Evolutionary conservation across 495 filamentous ascomycete species (phyloP), one percentile per base, ranked within the genome.

Genomic region (Neurospora intermedia): DNA sequence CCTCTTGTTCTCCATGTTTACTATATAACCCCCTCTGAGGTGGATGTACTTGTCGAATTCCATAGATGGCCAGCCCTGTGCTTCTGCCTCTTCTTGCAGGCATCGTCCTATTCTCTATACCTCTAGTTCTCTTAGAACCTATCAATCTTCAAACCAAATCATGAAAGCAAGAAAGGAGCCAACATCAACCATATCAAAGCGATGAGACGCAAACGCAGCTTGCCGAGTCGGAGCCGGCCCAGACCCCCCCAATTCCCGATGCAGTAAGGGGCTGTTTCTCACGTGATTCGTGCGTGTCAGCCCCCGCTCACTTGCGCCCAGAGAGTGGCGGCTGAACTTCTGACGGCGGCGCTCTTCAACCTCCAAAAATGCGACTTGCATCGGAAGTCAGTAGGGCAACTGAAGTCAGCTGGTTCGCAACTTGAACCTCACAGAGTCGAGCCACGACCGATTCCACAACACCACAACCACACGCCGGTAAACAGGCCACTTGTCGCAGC

Each of bases 231-330:
- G 27, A 66, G 54, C 23, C 31, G 54, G 27, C 18, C 54, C 54
- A 66, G 54, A 66, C 27, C 27, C 27, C 27, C 27, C 54, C 35
- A 66, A 66, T 66, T 66, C 54, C 54, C 54, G 54, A 66, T 18
- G 23, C 54, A 66, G 54, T 66, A 66, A 66, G 54, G 70, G 62
- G 41, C 70, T 48, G 69, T 38, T 43, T 16, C 23, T 66, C 74
- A 76, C 74, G 74, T 76, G 74, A 76, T 70, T 31, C 43, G 43
- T 13, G 35, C 43, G 41, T 69, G 69, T 75, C 73, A 75, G 75
- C 73, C 69, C 62, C 74, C 69, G 45, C 73, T 48, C 27, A 35
- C 54, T 42, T 43, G 15, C 71, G 16, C 11, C 66, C 62, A 73
- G 73, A 35, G 46, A 40, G 69, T 72, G 70, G 73, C 73, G 70